phyloP scores from a whole-genome alignment of 441 rosid species.

The Corymbia calophylla region DNA sequence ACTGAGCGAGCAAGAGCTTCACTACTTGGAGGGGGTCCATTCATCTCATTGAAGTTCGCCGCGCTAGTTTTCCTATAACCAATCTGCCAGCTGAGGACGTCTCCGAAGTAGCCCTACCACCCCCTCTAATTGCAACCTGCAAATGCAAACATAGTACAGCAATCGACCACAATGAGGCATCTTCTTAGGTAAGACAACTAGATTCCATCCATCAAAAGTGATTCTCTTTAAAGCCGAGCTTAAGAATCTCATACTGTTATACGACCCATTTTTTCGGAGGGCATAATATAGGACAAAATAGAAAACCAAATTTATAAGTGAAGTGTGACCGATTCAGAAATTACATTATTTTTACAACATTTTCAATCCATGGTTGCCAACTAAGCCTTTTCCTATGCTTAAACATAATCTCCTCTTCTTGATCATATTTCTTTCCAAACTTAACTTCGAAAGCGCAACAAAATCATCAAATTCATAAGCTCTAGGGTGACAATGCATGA shows the following conservation, averaged over 20 bases:
- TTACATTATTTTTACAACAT: neutral
- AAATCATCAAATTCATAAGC: neutral
- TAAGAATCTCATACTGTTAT: neutral
- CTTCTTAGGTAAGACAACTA: neutral
- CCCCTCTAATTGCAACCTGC: conserved; percentile 50
- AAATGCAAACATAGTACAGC: neutral
- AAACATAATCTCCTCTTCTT: neutral
- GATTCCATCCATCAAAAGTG: neutral
- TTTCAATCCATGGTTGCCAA: neutral
- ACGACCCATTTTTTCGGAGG: neutral
- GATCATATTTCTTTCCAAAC: neutral
- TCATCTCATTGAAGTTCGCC: too few relatives aligned
- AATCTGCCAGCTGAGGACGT: conserved; percentile 56
- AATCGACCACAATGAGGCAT: neutral
- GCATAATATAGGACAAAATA: neutral
- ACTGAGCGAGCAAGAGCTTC: neutral
- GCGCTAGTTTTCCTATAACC: conserved; percentile 7
- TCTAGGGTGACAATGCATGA: neutral
- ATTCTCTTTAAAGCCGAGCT: neutral
- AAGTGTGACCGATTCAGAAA: neutral
- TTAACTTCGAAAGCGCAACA: neutral
- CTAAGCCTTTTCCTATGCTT: neutral
- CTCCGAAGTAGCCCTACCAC: conserved; percentile 63
- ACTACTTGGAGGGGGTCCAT: neutral
- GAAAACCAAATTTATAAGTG: neutral